phyloP scores from a whole-genome alignment of 2,329 filamentous ascomycete species.

The Coniochaeta prunicola region DNA sequence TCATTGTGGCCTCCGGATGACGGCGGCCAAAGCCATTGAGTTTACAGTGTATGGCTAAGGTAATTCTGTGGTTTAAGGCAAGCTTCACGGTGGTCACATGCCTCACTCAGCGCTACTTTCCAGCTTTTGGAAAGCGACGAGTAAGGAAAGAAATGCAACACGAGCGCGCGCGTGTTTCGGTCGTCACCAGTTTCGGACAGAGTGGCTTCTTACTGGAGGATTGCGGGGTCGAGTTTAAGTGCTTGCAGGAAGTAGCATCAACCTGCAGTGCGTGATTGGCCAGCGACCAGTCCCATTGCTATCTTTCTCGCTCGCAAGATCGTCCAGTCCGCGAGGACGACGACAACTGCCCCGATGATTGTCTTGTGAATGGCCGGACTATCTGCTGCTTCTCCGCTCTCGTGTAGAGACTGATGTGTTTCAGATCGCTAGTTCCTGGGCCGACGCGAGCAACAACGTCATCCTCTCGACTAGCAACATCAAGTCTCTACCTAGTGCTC shows the following conservation, averaged over 20 bases:
- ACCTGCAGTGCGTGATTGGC: not conserved
- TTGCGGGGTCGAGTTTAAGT: slow-evolving; percentile 3
- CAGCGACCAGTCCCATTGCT: not conserved
- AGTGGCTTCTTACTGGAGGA: slow-evolving; percentile 3
- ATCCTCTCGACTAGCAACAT: not conserved
- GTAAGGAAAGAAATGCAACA: not conserved
- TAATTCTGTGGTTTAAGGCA: no score
- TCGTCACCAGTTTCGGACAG: not conserved
- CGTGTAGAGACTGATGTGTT: not conserved
- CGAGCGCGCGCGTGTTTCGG: not conserved
- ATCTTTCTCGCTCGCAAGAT: not conserved
- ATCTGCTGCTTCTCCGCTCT: not conserved
- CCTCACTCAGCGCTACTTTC: not conserved
- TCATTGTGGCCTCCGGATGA: not conserved
- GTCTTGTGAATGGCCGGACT: not conserved
- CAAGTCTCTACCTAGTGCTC: not conserved
- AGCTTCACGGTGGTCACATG: not conserved
- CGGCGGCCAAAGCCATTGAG: not conserved
- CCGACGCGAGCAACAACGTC: not conserved
- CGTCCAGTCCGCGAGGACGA: not conserved
- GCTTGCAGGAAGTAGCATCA: not conserved
- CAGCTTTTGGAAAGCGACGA: not conserved
- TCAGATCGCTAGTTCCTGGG: not conserved
- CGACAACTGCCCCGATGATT: not conserved
- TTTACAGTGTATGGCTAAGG: no score